phyloP scores from a whole-genome alignment of 768 basidiomycete species.

The Suillus placidus region DNA sequence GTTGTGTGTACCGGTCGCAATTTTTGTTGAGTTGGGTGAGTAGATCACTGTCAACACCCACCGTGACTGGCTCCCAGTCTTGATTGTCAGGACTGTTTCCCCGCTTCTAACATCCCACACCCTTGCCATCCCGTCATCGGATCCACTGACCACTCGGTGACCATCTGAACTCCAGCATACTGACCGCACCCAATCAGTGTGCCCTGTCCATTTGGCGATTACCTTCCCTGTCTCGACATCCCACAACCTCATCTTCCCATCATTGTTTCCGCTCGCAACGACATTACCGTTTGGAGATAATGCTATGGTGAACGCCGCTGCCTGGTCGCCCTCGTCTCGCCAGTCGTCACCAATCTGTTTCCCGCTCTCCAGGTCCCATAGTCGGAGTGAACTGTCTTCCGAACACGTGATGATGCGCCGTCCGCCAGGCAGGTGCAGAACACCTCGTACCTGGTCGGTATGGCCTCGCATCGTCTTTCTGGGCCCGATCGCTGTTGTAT shows the following conservation, averaged over 20 bases:
- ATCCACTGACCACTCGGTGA: slow-evolving; percentile 14
- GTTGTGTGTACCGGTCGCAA: not conserved
- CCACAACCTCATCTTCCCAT: slow-evolving; percentile 1
- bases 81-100: slow-evolving; percentile 16
- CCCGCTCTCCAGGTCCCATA: not conserved
- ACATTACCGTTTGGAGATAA: not conserved
- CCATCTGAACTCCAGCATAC: slow-evolving; percentile 12
- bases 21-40: not conserved
- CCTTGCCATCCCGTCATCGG: slow-evolving; percentile 15
- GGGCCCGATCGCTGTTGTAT: not conserved
- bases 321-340: not conserved
- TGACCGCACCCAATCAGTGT: not conserved
- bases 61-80: not conserved
- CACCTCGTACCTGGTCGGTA: not conserved
- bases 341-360: not conserved
- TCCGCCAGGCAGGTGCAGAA: not conserved
- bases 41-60: not conserved
- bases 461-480: not conserved
- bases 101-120: slow-evolving; percentile 22
- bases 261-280: slow-evolving; percentile 1
- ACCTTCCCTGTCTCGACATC: not conserved
- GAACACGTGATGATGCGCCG: not conserved
- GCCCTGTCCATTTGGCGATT: not conserved
- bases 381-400: not conserved
- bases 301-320: not conserved